Conservation (phyloP, 805 yeast species). For the Metschnikowia rubicola region DNA sequence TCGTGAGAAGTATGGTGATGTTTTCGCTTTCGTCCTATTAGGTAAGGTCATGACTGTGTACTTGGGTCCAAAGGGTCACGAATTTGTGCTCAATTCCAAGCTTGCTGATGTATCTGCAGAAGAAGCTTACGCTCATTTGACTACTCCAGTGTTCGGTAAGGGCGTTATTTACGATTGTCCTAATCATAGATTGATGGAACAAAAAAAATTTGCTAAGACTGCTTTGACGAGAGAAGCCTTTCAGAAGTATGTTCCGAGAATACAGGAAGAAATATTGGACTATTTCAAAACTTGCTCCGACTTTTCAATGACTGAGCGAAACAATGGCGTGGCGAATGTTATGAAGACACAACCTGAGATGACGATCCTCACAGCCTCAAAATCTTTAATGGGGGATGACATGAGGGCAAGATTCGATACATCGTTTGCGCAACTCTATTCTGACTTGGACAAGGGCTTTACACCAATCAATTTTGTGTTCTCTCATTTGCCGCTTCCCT, state of each 20-base stretch:
- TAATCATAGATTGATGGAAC: conserved; percentile 92
- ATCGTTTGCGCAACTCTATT: conserved; percentile 78
- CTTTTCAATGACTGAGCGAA: conserved; percentile 40
- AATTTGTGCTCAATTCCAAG: conserved; percentile 89
- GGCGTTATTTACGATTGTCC: conserved; percentile 98
- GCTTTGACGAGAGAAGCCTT: conserved; percentile 86
- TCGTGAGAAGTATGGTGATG: conserved; percentile 84
- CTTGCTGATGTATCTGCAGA: conserved; percentile 90
- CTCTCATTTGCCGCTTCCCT: conserved; percentile 87
- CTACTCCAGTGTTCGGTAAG: conserved; percentile 98
- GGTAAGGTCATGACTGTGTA: conserved; percentile 95
- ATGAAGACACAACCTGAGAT: conserved; percentile 88
- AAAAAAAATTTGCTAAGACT: conserved; percentile 91
- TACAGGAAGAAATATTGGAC: conserved; percentile 68
- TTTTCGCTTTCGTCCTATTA: conserved; percentile 82
- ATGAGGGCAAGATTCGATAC: conserved; percentile 79
- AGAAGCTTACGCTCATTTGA: conserved; percentile 90
- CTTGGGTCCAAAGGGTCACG: conserved; percentile 97
- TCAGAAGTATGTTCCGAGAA: conserved; percentile 80
- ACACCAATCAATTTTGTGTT: conserved; percentile 94
- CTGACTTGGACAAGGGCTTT: conserved; percentile 95
- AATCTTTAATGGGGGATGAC: conserved; percentile 88
- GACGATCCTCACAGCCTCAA: conserved; percentile 93
- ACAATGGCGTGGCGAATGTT: conserved; percentile 57
- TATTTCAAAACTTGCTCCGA: conserved; percentile 56